Base-by-base conservation (phyloP, 768 basidiomycete genomes). In the Amanita exitialis region DNA sequence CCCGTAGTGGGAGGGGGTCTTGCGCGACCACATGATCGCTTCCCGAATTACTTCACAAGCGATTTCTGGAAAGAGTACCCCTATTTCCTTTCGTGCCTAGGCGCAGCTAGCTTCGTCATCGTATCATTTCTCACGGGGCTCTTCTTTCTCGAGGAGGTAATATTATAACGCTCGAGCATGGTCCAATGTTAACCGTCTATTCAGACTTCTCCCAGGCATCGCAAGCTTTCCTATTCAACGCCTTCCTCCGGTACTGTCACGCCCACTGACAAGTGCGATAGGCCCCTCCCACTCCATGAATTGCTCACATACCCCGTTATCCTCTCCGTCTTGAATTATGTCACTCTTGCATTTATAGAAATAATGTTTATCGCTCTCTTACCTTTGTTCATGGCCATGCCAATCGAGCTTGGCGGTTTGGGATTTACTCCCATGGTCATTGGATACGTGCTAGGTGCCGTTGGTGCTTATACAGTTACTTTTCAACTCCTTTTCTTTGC, bases 31-130 rank as follows among this genome's bases (percentile, higher is more conserved):
- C 72, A 74, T 46, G 82, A 86, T 43, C 79, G 75, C 2, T 87
- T 86, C 59, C 83, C 86, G 1, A 57, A 60, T 9, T 45, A 75
- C 3, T 90, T 90, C 48, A 53, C 68, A 18, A 71, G 67, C 28
- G 58, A 59, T 3, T 85, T 90, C 57, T 77, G 84, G 73, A 74
- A 69, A 56, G 64, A 69, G 21, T 85, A 83, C 61, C 86, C 87
- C 1, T 90, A 90, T 64, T 86, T 90, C 62, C 72, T 90, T 37
- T 79, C 87, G 2, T 88, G 83, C 56, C 47, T 73, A 0, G 71
- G 63, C 1, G 59, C 70, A 1, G 65, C 72, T 10, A 57, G 60
- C 38, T 66, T 69, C 47, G 64, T 69, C 20, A 57, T 69, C 9
- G 36, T 68, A 0, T 57, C 66, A 1, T 69, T 71, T 43, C 36